Percentiles rank a stretch among this genome's conserved stretches.
These are phyloP conservation scores for Globisporangium cylindrosporum DNA, from an alignment of 352 stramenopile species.

Conservation along the genomic window DNA sequence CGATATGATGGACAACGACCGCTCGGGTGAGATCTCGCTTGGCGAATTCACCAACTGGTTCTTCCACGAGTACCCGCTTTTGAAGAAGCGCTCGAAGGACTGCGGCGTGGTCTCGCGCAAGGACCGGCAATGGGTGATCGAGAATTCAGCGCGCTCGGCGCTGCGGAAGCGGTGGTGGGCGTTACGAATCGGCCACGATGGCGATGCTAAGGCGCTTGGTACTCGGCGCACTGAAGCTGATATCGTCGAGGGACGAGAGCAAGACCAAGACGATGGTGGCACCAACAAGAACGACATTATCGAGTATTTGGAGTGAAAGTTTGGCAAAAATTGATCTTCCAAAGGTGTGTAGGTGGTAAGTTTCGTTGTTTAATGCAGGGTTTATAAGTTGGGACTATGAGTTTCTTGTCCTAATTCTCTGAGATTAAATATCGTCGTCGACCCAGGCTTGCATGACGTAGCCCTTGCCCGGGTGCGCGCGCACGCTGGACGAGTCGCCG, in stretches of 20 bases:
- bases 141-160: conserved; percentile 46
- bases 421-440: conserved; percentile 40
- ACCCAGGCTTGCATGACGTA: conserved; percentile 72
- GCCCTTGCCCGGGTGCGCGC: conserved; percentile 32
- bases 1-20: conserved; percentile 80
- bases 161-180: conserved; percentile 54
- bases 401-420: neutral
- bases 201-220: neutral
- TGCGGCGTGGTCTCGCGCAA: conserved; percentile 50
- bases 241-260: neutral
- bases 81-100: conserved; percentile 48
- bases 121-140: conserved; percentile 65
- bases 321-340: neutral
- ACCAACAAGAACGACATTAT: neutral
- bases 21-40: conserved; percentile 62
- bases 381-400: neutral
- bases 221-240: neutral
- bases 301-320: neutral
- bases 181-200: conserved; percentile 19
- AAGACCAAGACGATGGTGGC: neutral
- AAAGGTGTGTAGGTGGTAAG: too few relatives aligned
- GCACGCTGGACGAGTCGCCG: conserved; percentile 12
- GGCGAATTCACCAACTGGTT: conserved; percentile 70
- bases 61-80: conserved; percentile 45
- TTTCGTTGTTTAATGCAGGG: neutral